Evolutionary conservation across 164 flowering plant species (phyloP), one percentile per base, ranked within the genome.

Genomic region (Dillenia suffruticosa): DNA sequence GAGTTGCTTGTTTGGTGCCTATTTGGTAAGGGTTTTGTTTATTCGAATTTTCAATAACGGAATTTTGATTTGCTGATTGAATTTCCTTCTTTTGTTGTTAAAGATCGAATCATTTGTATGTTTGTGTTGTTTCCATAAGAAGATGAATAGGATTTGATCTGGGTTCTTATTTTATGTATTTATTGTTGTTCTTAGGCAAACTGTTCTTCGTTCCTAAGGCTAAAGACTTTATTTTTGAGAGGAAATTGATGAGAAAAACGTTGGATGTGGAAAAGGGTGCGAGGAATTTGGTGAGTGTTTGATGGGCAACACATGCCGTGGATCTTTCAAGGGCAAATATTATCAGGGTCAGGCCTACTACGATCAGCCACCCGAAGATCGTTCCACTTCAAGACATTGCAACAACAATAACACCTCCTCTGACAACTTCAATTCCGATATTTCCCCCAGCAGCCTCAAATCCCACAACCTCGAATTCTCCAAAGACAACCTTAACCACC

Each of bases 231-330:
- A 32, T 32, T 32, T 32, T 32, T 32, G 40, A 0, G 7, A 32
- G 40, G 40, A 4, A 32, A 32, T 32, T 32, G 40, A 32, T 32
- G 40, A 32, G 7, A 32, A 32, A 4, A 32, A 0, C 58, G 4
- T 72, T 73, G 77, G 70, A 71, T 78, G 86, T 76, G 69, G 77
- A 49, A 62, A 62, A 76, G 68, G 63, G 53, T 44, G 63, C 72
- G 63, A 74, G 57, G 47, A 72, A 48, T 60, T 62, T 67, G 46
- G 59, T 56, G 54, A 47, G 60, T 76, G 87, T 84, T 92, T 83
- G 82, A 92, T 92, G 98, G 98, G 98, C 96, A 92, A 92, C 68
- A 74, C 96, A 82, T 92, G 98, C 87, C 91, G 96, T 60, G 94
- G 97, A 76, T 85, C 98, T 77, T 80, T 84, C 64, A 79, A 77